A percentile compares a stretch with the other conserved stretches of the same genome.
These are phyloP conservation scores for Termitomyces sp. DNA, from an alignment of 768 basidiomycete genomes.

Conservation along the genomic window DNA sequence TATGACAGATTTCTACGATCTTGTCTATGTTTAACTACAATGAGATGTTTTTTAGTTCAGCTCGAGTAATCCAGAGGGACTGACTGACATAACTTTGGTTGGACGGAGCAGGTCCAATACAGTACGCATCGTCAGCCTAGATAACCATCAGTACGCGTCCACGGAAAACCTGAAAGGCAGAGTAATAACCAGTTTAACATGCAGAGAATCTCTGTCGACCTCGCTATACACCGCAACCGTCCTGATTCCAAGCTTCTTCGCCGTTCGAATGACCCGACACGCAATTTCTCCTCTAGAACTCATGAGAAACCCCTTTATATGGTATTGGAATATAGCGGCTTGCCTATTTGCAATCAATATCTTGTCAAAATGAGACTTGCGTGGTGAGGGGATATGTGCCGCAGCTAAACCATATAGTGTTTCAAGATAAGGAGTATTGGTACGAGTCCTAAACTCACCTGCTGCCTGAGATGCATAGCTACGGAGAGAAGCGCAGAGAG, in stretches of 20 bases:
- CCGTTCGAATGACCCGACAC: conserved; percentile 90
- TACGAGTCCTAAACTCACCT: not conserved
- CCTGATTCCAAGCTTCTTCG: conserved; percentile 80
- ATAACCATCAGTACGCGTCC: not conserved
- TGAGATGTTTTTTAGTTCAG: not conserved
- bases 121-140: conserved; percentile 83
- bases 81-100: conserved; percentile 80
- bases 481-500: not conserved
- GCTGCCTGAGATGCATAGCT: not conserved
- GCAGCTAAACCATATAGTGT: not conserved
- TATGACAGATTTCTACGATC: conserved; percentile 78
- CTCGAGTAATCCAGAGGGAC: not conserved
- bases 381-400: conserved; percentile 25
- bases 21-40: conserved; percentile 78
- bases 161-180: not conserved
- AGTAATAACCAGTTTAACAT: conserved; percentile 66
- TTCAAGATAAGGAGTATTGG: not conserved
- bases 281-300: conserved; percentile 83
- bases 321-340: conserved; percentile 21
- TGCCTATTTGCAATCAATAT: conserved; percentile 26
- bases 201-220: conserved; percentile 74
- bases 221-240: conserved; percentile 93
- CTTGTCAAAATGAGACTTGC: conserved; percentile 20
- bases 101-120: conserved; percentile 89
- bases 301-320: conserved; percentile 15